Percentiles rank a stretch among this genome's conserved stretches.
These are phyloP conservation scores for Ceratobasidium sp. DNA, from an alignment of 1,284 basidiomycete species.

Conservation along the genomic window DNA sequence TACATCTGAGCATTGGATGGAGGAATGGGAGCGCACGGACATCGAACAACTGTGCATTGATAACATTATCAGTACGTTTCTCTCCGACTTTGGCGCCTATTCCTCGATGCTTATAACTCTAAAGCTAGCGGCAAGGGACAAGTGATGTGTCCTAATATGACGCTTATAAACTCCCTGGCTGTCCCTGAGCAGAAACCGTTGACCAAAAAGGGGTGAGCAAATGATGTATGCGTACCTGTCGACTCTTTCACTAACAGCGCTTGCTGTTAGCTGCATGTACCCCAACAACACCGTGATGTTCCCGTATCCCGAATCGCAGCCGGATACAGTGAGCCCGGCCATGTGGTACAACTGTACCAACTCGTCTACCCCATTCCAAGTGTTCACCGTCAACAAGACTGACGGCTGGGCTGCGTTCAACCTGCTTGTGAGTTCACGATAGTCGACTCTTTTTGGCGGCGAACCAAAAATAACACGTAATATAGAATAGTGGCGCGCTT, in stretches of 20 bases:
- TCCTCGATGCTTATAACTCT: background rate
- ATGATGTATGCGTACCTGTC: too few relatives aligned
- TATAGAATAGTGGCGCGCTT: slow-evolving; percentile 31
- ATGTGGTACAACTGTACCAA: slow-evolving; percentile 37
- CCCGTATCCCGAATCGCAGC: slow-evolving; percentile 28
- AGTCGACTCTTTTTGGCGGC: background rate
- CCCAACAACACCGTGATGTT: slow-evolving; percentile 27
- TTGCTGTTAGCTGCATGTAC: slow-evolving; percentile 3
- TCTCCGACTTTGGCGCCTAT: too few relatives aligned
- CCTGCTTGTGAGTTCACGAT: slow-evolving; percentile 2
- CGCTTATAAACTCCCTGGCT: slow-evolving; percentile 5
- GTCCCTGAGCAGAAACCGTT: slow-evolving; percentile 14
- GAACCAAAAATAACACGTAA: background rate
- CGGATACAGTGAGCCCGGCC: background rate
- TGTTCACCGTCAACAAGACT: slow-evolving; percentile 18
- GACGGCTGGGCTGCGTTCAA: slow-evolving; percentile 31
- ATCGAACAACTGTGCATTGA: slow-evolving; percentile 46
- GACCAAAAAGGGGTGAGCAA: slow-evolving; percentile 28
- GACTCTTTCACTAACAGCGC: background rate
- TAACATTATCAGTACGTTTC: slow-evolving; percentile 30
- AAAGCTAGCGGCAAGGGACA: slow-evolving; percentile 26
- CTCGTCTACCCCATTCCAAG: slow-evolving; percentile 12
- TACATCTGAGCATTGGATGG: slow-evolving; percentile 39
- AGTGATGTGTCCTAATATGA: slow-evolving; percentile 16
- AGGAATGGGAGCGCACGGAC: slow-evolving; percentile 42